Base-by-base conservation (phyloP, 2,329 filamentous ascomycete genomes). In the Aureobasidium zeae region DNA sequence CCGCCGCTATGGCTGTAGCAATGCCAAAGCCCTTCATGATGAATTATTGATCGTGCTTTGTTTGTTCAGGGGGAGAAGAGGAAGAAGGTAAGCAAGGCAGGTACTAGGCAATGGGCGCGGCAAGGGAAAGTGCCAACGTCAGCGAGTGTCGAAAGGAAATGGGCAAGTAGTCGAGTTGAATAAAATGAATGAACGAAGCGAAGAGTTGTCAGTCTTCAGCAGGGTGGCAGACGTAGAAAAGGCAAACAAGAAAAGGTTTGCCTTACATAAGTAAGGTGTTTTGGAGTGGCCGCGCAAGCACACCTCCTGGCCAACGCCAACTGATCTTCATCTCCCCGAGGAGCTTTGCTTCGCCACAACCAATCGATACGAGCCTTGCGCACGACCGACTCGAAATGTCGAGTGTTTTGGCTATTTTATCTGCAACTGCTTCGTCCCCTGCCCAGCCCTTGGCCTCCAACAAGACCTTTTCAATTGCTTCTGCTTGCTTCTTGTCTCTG, bases 1-100 rank as follows among this genome's bases (percentile, higher is more conserved):
- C 68, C 51, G 70, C 65, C 52, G 70, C 70, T 48, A 73, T 57
- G 47, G 62, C 53, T 35, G 66, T 62, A 44, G 66, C 65, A 56
- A 70, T 49, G 48, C 65, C 53, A 63, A 73, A 57, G 29, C 37
- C 45, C 38, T 43, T 47, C 45, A 47, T 47, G 13, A 13, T 45
- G 33, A 24, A 20, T 12, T 45, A 19, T 26, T 22, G 25, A 31
- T 17, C 5, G 10, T 36, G n/a, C 19, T 34, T 22, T 5, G 31
- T 24, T 44, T 41, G 10, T 8, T 24, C 28, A 31, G 26, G 37
- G 37, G 37, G 26, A n/a, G 15, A 28, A 4, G 37, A 10, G 26
- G 31, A 44, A 34, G n/a, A n/a, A n/a, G n/a, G n/a, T n/a, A n/a
- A n/a, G n/a, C n/a, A n/a, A n/a, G n/a, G n/a, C n/a, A n/a, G 39